A percentile compares a stretch with the other conserved stretches of the same genome.
Evolutionary conservation across 169 alveolate species (phyloP).

Genomic region (Eimeria zaria): DNA sequence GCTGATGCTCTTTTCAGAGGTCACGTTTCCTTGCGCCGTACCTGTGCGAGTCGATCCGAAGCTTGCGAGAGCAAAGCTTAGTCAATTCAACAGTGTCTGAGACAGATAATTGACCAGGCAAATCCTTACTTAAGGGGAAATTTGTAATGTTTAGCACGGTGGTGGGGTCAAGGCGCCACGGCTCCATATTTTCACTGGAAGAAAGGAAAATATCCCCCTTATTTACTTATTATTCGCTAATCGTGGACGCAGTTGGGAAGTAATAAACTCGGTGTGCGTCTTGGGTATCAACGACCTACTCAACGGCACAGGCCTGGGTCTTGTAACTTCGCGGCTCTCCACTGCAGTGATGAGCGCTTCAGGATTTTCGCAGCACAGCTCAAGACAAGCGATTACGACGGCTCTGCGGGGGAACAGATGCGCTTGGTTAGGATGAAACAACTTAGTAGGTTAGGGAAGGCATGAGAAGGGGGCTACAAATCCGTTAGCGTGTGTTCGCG

Average conservation of each 20-base stretch:
- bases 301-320: constrained; percentile 74
- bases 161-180: background rate
- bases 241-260: background rate
- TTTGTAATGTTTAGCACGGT: background rate
- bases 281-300: background rate
- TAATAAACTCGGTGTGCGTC: background rate
- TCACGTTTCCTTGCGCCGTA: background rate
- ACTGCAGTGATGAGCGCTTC: constrained; percentile 88
- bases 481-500: background rate
- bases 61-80: constrained; percentile 87
- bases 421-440: background rate
- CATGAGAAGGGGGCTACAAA: background rate
- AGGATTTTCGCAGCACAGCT: constrained; percentile 88
- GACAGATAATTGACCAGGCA: background rate
- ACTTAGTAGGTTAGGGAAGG: background rate
- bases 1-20: background rate
- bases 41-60: constrained; percentile 83
- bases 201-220: background rate
- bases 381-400: constrained; percentile 90
- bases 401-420: constrained; percentile 90
- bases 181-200: background rate
- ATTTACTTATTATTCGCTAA: background rate
- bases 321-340: constrained; percentile 57
- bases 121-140: background rate
- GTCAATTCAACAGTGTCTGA: constrained; percentile 91